A percentile compares a stretch with the other conserved stretches of the same genome.
phyloP scores from a whole-genome alignment of 805 yeast genomes.

The Komagataella ulmi region DNA sequence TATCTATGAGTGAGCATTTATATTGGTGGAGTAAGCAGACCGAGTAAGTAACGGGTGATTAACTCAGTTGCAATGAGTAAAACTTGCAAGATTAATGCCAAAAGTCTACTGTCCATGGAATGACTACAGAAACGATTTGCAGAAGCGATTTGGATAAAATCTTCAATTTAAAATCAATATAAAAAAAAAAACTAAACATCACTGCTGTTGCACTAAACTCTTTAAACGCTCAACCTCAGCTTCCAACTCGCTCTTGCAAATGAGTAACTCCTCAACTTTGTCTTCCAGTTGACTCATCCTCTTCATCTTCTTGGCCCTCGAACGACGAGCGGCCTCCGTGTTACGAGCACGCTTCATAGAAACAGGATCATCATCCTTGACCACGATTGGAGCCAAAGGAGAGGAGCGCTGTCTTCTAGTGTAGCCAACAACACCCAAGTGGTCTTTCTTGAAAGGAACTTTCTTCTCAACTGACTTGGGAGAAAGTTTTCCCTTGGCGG shows the following conservation, averaged over 20 bases:
- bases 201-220: background rate
- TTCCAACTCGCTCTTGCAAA: slow-evolving; percentile 45
- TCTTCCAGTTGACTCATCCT: slow-evolving; percentile 75
- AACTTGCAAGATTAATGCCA: too few relatives aligned
- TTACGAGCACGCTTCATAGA: slow-evolving; percentile 87
- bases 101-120: background rate
- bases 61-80: background rate
- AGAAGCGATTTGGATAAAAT: background rate
- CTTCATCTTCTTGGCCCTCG: slow-evolving; percentile 86
- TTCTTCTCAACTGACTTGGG: slow-evolving; percentile 7
- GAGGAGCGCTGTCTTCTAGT: slow-evolving; percentile 61
- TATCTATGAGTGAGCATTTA: background rate
- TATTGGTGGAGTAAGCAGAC: too few relatives aligned
- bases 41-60: too few relatives aligned
- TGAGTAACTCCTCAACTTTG: slow-evolving; percentile 52
- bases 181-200: background rate
- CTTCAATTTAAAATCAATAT: background rate
- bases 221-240: slow-evolving; percentile 36
- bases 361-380: slow-evolving; percentile 47
- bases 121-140: background rate
- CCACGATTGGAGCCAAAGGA: slow-evolving; percentile 62
- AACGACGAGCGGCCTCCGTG: slow-evolving; percentile 95
- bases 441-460: slow-evolving; percentile 26
- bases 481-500: background rate
- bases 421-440: slow-evolving; percentile 64